Evolutionary conservation across 208 protist species (phyloP), one percentile per base, ranked within the genome.

Genomic region (Endotrypanum monterogeii): DNA sequence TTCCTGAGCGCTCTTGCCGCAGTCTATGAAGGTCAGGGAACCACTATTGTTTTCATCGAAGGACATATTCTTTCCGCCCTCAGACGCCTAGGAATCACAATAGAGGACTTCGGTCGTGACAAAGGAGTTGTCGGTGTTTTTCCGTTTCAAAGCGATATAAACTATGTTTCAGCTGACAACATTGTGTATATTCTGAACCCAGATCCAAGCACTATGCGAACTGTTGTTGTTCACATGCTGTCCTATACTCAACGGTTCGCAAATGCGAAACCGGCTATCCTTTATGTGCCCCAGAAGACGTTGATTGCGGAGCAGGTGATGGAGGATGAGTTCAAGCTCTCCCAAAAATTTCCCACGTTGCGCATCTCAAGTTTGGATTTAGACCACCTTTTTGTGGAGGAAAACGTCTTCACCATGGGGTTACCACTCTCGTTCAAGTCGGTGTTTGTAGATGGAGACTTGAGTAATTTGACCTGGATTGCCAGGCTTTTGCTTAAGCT

Each of bases 401-500:
- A 88, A 56, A 89, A 92, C 39, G 23, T 96, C 9, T 80, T 95
- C 54, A 83, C 87, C 0, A 94, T 98, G 90, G 75, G 95, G 48
- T 73, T 91, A 52, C 86, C 86, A 16, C 50, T 78, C 3, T 41
- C 86, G 12, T 97, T 97, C 78, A 89, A 86, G 51, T 80, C 90
- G 1, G 77, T 97, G n/a, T 86, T 87, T 63, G 74, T 82, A 12
- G 89, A 94, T 78, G 90, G 89, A 28, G 90, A 97, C 68, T 76
- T 88, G 25, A 85, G 89, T 20, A 68, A 79, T 14, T 76, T 96
- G 8, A 71, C 83, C 9, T 94, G 87, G 87, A 88, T 92, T 66
- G 89, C 95, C 28, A 76, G 88, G 48, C 82, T 89, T 28, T 39
- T 98, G 25, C 67, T 98, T 39, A 98, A 98, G 69, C 76, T 97